phyloP scores from a whole-genome alignment of 1,139 yeast genomes.

The Yamadazyma taylorii region DNA sequence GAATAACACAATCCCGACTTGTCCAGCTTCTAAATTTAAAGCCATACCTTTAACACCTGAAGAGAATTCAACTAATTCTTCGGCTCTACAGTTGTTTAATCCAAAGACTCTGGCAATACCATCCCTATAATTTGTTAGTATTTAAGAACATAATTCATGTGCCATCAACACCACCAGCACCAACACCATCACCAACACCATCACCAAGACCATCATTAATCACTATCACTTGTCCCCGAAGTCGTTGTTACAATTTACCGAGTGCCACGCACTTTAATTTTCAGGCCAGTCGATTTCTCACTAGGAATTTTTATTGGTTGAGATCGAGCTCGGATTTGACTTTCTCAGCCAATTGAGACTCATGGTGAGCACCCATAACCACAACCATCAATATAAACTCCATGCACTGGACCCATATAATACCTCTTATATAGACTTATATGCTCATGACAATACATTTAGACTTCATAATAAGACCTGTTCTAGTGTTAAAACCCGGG shows the following conservation, averaged over 20 bases:
- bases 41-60: slow-evolving; percentile 99
- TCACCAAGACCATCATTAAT: too few relatives aligned
- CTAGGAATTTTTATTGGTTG: slow-evolving; percentile 17
- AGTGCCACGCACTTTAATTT: neutral
- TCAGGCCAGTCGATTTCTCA: neutral
- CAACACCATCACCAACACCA: too few relatives aligned
- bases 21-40: slow-evolving; percentile 99
- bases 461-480: neutral
- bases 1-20: slow-evolving; percentile 99
- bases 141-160: neutral
- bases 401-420: neutral
- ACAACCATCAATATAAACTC: neutral
- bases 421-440: too few relatives aligned
- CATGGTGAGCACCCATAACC: neutral
- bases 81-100: slow-evolving; percentile 99
- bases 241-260: neutral
- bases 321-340: slow-evolving; percentile 10
- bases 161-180: too few relatives aligned
- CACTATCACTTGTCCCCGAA: too few relatives aligned
- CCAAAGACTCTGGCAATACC: slow-evolving; percentile 99
- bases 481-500: slow-evolving; percentile 1
- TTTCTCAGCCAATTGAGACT: slow-evolving; percentile 2
- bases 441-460: neutral
- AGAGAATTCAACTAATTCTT: slow-evolving; percentile 98
- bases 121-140: slow-evolving; percentile 57